Evolutionary conservation across 768 basidiomycete species (phyloP).

Genomic region (Auricularia sp.): DNA sequence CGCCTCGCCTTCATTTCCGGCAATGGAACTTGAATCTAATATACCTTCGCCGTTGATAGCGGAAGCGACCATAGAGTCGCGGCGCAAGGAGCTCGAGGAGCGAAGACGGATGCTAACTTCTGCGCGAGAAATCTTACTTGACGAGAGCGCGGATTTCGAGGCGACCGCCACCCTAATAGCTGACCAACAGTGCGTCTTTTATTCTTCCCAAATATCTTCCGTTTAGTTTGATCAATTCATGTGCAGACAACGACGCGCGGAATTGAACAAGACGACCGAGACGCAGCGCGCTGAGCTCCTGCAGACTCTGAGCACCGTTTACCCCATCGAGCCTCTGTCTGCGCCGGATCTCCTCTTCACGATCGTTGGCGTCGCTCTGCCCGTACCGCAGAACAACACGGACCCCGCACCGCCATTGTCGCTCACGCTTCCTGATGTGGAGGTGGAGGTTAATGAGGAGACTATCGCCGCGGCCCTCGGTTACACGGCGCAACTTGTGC

Average conservation of each 20-base stretch:
- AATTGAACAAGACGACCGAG: constrained; percentile 4
- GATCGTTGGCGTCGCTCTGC: constrained; percentile 80
- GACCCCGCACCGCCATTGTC: constrained; percentile 80
- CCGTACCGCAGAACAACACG: constrained; percentile 63
- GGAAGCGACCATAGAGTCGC: constrained; percentile 32
- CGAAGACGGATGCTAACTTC: constrained; percentile 38
- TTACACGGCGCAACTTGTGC: constrained; percentile 79
- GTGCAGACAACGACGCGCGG: background rate
- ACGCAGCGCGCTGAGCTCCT: constrained; percentile 33
- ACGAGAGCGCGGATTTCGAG: constrained; percentile 13
- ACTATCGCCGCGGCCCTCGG: constrained; percentile 82
- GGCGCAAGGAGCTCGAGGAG: constrained; percentile 33
- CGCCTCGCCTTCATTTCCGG: background rate
- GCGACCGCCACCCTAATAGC: background rate
- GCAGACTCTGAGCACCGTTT: constrained; percentile 64
- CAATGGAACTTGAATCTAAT: too few species aligned
- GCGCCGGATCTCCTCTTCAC: constrained; percentile 82
- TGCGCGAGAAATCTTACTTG: constrained; percentile 32
- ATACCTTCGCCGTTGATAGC: constrained; percentile 17
- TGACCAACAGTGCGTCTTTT: background rate
- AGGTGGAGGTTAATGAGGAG: constrained; percentile 45
- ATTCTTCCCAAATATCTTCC: background rate
- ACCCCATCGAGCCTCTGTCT: constrained; percentile 81
- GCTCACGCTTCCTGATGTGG: constrained; percentile 57
- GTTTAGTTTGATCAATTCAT: background rate